Evolutionary conservation across 768 basidiomycete genomes (phyloP).

Genomic region (Hydnomerulius pinastri): DNA sequence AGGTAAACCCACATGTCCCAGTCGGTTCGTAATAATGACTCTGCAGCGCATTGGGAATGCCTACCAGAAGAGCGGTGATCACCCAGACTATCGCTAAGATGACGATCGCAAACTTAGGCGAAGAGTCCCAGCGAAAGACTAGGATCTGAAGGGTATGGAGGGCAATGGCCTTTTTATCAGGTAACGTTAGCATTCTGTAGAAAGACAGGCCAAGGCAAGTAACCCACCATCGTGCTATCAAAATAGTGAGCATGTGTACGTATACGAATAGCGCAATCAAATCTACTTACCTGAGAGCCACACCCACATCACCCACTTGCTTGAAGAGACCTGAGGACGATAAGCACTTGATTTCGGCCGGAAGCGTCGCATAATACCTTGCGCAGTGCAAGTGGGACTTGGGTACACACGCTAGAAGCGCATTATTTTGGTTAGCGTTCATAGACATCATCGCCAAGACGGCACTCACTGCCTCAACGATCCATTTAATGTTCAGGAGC

Average conservation of each 20-base stretch:
- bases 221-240: slow-evolving; percentile 20
- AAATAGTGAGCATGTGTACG: slow-evolving; percentile 3
- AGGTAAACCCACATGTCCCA: slow-evolving; percentile 36
- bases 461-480: slow-evolving; percentile 30
- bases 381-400: slow-evolving; percentile 34
- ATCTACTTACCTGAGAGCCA: slow-evolving; percentile 39
- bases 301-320: slow-evolving; percentile 43
- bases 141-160: slow-evolving; percentile 42
- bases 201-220: background rate
- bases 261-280: background rate
- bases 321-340: slow-evolving; percentile 34
- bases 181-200: background rate
- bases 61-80: slow-evolving; percentile 40
- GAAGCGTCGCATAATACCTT: slow-evolving; percentile 27
- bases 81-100: slow-evolving; percentile 41
- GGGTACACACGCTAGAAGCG: slow-evolving; percentile 29
- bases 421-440: background rate
- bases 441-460: background rate
- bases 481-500: slow-evolving; percentile 39
- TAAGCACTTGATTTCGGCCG: background rate
- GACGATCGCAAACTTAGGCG: slow-evolving; percentile 32
- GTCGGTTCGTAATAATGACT: slow-evolving; percentile 43
- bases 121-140: slow-evolving; percentile 34
- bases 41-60: slow-evolving; percentile 36
- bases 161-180: slow-evolving; percentile 34